Evolutionary conservation across 116 monocot genomes (phyloP).

Genomic region (Trichopus zeylanicus): DNA sequence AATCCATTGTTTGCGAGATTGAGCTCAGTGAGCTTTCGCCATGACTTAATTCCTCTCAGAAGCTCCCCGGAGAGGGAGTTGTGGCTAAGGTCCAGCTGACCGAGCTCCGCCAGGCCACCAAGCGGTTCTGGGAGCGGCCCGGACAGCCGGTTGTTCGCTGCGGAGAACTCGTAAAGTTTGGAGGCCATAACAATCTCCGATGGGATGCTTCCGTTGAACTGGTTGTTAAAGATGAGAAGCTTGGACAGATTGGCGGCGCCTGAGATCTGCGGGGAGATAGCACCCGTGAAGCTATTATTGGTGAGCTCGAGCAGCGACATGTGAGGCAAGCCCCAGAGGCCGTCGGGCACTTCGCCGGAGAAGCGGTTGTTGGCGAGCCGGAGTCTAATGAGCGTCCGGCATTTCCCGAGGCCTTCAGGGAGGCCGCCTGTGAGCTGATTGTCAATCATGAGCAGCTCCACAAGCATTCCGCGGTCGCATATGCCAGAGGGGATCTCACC

Average conservation of each 20-base stretch:
- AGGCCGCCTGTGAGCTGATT: constrained; percentile 36
- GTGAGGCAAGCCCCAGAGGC: constrained; percentile 41
- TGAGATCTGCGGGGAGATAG: constrained; percentile 25
- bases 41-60: constrained; percentile 9
- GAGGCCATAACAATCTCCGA: constrained; percentile 21
- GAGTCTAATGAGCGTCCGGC: constrained; percentile 31
- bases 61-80: constrained; percentile 42
- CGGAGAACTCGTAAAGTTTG: constrained; percentile 24
- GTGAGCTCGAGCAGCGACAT: constrained; percentile 33
- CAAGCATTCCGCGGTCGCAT: constrained; percentile 33
- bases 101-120: constrained; percentile 12
- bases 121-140: constrained; percentile 30
- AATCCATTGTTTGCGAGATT: constrained; percentile 40
- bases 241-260: constrained; percentile 29
- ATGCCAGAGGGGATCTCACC: constrained; percentile 44
- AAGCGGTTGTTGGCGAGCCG: constrained; percentile 35
- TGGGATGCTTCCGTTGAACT: constrained; percentile 37
- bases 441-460: constrained; percentile 34
- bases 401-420: constrained; percentile 28
- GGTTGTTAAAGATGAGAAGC: constrained; percentile 27
- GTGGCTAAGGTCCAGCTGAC: constrained; percentile 31
- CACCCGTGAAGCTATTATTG: constrained; percentile 28
- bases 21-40: constrained; percentile 28
- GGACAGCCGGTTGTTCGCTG: constrained; percentile 28
- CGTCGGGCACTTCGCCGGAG: constrained; percentile 29